Percentiles rank a stretch among this genome's conserved stretches.
phyloP scores from a whole-genome alignment of 2,329 filamentous ascomycete species.

The Fusarium neocosmosporiellum region DNA sequence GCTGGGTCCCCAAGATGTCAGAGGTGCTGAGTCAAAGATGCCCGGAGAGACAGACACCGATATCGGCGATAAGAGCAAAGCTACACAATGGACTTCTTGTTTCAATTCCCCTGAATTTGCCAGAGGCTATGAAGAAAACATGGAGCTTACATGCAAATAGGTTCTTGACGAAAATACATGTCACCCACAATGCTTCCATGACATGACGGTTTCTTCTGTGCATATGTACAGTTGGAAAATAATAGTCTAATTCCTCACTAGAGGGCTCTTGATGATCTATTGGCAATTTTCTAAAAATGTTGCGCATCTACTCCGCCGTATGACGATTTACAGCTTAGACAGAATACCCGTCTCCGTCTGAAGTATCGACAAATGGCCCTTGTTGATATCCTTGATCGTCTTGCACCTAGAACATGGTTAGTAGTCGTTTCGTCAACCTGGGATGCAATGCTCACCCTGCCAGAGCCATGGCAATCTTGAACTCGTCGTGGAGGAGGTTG shows the following conservation, averaged over 20 bases:
- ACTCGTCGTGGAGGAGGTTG: neutral
- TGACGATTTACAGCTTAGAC: slow-evolving; percentile 14
- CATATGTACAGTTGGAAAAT: neutral
- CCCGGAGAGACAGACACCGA: neutral
- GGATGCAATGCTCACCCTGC: neutral
- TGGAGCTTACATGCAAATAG: neutral
- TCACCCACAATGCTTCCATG: neutral
- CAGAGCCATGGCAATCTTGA: neutral
- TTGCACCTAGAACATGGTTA: slow-evolving; percentile 1
- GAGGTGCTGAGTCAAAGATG: neutral
- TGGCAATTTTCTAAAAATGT: neutral
- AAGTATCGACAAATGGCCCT: slow-evolving; percentile 18
- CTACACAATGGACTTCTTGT: neutral
- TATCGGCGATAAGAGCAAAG: neutral
- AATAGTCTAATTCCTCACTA: neutral
- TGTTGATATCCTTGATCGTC: slow-evolving; percentile 23
- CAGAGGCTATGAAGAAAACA: neutral
- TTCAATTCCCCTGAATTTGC: neutral
- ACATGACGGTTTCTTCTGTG: too few relatives aligned
- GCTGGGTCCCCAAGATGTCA: neutral
- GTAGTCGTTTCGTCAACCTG: neutral
- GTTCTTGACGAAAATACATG: neutral
- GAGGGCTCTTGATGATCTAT: neutral
- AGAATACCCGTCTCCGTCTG: slow-evolving; percentile 22
- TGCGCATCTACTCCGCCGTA: neutral